These are phyloP conservation scores for Globisporangium takayamanum DNA, from an alignment of 352 stramenopile species.

Conservation along the genomic window DNA sequence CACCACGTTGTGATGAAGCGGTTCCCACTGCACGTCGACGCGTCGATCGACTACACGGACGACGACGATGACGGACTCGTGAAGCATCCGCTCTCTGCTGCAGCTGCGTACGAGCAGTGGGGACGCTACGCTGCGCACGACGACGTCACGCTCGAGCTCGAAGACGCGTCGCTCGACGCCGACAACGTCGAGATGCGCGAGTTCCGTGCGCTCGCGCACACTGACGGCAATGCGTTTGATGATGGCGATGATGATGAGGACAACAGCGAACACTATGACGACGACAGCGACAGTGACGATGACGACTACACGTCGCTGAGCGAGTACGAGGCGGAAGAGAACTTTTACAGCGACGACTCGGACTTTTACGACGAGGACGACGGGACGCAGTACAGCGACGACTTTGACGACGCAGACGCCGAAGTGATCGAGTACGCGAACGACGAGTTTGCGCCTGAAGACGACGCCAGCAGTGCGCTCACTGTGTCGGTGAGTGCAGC, in stretches of 20 bases:
- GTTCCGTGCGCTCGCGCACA: constrained; percentile 28
- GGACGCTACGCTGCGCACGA: constrained; percentile 9
- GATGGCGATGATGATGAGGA: constrained; percentile 40
- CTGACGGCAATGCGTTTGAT: constrained; percentile 29
- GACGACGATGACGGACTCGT: constrained; percentile 1
- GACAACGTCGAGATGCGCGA: constrained; percentile 38
- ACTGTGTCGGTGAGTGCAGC: not conserved
- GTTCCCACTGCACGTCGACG: constrained; percentile 10
- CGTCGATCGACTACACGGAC: constrained; percentile 4
- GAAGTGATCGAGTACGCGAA: constrained; percentile 78
- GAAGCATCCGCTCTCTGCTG: not conserved
- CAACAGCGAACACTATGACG: constrained; percentile 30
- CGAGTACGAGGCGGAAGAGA: constrained; percentile 75
- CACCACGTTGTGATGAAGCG: constrained; percentile 8
- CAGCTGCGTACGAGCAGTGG: constrained; percentile 16
- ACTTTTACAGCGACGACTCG: constrained; percentile 81
- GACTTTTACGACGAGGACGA: constrained; percentile 66
- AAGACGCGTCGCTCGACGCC: constrained; percentile 8
- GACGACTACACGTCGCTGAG: constrained; percentile 59
- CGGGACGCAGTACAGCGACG: constrained; percentile 65
- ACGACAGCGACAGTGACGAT: constrained; percentile 20
- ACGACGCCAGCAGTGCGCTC: constrained; percentile 13
- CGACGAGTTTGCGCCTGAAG: constrained; percentile 48
- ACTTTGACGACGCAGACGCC: constrained; percentile 72
- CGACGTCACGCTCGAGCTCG: constrained; percentile 17